A percentile compares a stretch with the other conserved stretches of the same genome.
phyloP scores from a whole-genome alignment of 140 eudicot genomes.

The Oenanthe javanica region DNA sequence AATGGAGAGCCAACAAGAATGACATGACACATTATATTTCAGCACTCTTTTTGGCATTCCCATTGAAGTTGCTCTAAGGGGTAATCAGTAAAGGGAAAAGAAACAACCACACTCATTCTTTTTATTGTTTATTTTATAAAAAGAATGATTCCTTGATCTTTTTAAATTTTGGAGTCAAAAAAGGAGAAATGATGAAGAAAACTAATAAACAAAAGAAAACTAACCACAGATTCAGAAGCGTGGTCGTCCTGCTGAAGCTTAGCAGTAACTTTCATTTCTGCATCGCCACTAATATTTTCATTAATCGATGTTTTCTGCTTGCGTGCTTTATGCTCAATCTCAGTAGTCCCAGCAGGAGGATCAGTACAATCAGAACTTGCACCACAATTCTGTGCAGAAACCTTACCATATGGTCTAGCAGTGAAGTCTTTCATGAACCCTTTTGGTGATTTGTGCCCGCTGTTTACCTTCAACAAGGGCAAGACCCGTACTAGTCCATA shows the following conservation, averaged over 20 bases:
- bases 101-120: too few species aligned
- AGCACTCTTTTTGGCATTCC: too few species aligned
- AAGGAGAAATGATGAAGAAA: background rate
- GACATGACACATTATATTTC: too few species aligned
- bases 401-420: constrained; percentile 31
- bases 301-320: constrained; percentile 14
- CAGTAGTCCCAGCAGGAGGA: constrained; percentile 19
- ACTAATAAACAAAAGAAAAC: constrained; percentile 13
- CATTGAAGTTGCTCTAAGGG: too few species aligned
- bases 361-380: constrained; percentile 27
- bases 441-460: constrained; percentile 33
- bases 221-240: constrained; percentile 31
- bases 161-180: too few species aligned
- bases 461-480: constrained; percentile 8
- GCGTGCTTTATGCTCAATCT: constrained; percentile 22
- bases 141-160: too few species aligned
- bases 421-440: constrained; percentile 33
- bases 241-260: constrained; percentile 23
- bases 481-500: constrained; percentile 9
- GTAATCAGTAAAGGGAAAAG: too few species aligned
- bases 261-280: constrained; percentile 19
- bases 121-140: too few species aligned
- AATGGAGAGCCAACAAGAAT: too few species aligned
- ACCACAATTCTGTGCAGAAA: constrained; percentile 30
- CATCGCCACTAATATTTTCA: constrained; percentile 17